Evolutionary conservation across 495 filamentous ascomycete genomes (phyloP).

Genomic region (Podospora pseudopauciseta): DNA sequence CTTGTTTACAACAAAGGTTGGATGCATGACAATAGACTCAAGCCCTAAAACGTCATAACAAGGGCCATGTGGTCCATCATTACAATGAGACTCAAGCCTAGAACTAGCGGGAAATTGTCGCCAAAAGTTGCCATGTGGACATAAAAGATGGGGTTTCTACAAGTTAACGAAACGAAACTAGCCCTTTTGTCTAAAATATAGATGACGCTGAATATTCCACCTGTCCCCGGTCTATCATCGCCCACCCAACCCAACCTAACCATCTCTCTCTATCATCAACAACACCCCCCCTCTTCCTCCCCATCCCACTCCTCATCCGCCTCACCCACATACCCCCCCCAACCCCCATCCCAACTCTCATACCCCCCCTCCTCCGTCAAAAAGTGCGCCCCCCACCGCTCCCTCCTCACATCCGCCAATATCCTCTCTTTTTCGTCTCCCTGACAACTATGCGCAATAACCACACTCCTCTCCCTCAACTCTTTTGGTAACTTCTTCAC

Average conservation of each 20-base stretch:
- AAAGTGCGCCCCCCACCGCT: slow-evolving; percentile 26
- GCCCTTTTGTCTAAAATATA: background rate
- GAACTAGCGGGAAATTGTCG: too few species aligned
- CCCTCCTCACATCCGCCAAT: slow-evolving; percentile 11
- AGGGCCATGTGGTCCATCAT: too few species aligned
- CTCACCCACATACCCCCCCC: background rate
- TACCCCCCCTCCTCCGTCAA: slow-evolving; percentile 25
- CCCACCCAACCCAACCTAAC: background rate
- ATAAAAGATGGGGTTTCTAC: too few species aligned
- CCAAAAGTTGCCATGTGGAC: too few species aligned
- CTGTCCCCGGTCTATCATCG: background rate
- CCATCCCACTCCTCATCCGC: slow-evolving; percentile 10
- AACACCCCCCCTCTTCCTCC: background rate
- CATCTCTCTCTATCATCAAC: background rate
- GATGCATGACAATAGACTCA: too few species aligned
- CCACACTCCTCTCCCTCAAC: slow-evolving; percentile 20
- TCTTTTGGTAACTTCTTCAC: slow-evolving; percentile 12
- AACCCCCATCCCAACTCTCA: slow-evolving; percentile 7
- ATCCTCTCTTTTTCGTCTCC: slow-evolving; percentile 14
- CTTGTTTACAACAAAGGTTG: too few species aligned
- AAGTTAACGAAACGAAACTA: background rate
- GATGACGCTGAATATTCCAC: too few species aligned
- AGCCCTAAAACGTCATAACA: too few species aligned
- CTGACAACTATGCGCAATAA: slow-evolving; percentile 21
- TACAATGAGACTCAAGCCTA: too few species aligned